These are phyloP conservation scores for Pelargonium australe DNA, from an alignment of 441 rosid genomes.

Conservation along the genomic window DNA sequence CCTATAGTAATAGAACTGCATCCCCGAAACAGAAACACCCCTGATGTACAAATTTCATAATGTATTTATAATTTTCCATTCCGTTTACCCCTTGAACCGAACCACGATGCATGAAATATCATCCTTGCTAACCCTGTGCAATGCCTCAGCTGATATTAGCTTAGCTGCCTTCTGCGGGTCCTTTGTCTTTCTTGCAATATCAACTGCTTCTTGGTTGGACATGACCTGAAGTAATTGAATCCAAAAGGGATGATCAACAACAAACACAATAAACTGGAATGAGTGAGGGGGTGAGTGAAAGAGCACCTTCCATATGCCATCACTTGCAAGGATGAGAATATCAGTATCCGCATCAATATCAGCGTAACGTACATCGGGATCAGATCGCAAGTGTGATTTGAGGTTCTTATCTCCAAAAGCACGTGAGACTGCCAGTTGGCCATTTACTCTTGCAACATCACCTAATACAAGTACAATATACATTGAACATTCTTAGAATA, in stretches of 20 bases:
- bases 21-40: neutral
- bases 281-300: neutral
- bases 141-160: conserved; percentile 32
- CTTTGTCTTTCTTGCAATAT: conserved; percentile 38
- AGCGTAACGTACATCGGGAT: neutral
- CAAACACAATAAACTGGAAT: too few species aligned
- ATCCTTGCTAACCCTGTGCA: conserved; percentile 46
- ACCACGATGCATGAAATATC: conserved; percentile 57
- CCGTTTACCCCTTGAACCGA: conserved; percentile 31
- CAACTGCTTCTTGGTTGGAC: conserved; percentile 51
- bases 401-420: neutral
- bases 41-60: neutral
- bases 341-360: neutral
- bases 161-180: conserved; percentile 45
- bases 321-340: neutral
- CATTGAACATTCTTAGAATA: too few species aligned
- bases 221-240: conserved; percentile 31
- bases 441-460: neutral
- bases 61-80: neutral
- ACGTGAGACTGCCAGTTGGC: neutral
- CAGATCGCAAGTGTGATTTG: neutral
- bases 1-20: conserved; percentile 6
- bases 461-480: neutral
- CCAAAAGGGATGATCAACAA: neutral
- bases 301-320: neutral